Evolutionary conservation across 2,329 filamentous ascomycete genomes (phyloP), one percentile per base, ranked within the genome.

Genomic region (Orbilia blumenaviensis): DNA sequence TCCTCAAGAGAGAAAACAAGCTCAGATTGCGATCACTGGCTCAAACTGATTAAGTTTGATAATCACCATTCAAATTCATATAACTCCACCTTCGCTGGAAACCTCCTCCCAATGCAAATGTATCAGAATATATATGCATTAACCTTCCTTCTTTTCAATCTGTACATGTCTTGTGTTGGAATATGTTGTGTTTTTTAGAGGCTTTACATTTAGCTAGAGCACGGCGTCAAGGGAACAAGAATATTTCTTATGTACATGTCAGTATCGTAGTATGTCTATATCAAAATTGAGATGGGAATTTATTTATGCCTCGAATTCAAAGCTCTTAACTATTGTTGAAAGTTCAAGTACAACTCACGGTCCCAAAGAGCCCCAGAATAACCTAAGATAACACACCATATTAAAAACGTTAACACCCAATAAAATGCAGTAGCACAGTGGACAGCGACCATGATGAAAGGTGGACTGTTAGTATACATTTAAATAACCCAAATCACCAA

Each of bases 1-100:
- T 75, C 12, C 68, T 75, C 29, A 67, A 62, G 46, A 75, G 63
- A 34, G 34, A 64, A 9, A 36, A 44, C 10, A 66, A 32, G 12
- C 21, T 44, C 9, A 56, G 27, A 29, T 21, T 34, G 12, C 41
- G 42, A n/a, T 23, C 21, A 10, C 16, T 56, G 16, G 52, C 52
- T 23, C 32, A 38, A 10, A 32, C 2, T 3, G 18, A 27, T 21
- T 56, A 56, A 7, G 25, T 10, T 38, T n/a, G 10, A 6, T 38
- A 21, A 36, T 12, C 5, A 12, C 3, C 16, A 6, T 18, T 36
- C 16, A 34, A 5, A n/a, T 10, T 5, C 46, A n/a, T n/a, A n/a
- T n/a, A n/a, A n/a, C 12, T 14, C 23, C 18, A 32, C 3, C 4
- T 18, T 10, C 27, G 23, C 44, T 8, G 21, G n/a, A 1, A 50